These are phyloP conservation scores for Diaporthe vexans DNA, from an alignment of 2,329 filamentous ascomycete genomes.

Conservation along the genomic window DNA sequence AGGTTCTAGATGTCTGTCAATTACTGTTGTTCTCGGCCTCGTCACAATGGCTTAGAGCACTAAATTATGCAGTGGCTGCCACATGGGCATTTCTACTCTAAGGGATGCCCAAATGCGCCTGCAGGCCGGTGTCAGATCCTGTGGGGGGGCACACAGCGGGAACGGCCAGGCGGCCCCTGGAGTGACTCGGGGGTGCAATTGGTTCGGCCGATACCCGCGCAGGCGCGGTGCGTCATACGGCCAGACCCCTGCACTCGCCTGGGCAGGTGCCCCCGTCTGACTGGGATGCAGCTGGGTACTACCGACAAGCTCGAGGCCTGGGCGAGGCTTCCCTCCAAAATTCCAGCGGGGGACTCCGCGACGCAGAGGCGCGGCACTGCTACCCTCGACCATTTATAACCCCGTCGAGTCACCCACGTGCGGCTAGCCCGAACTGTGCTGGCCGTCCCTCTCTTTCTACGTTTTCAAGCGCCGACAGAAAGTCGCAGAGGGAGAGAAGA, in stretches of 20 bases:
- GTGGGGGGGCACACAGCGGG: conserved; percentile 13
- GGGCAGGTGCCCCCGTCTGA: conserved; percentile 14
- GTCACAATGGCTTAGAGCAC: background rate
- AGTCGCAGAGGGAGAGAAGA: conserved; percentile 35
- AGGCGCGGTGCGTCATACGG: conserved; percentile 31
- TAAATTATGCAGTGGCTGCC: conserved; percentile 7
- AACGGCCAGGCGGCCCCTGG: conserved; percentile 23
- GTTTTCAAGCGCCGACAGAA: background rate
- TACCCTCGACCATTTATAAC: conserved; percentile 17
- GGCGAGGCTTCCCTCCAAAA: conserved; percentile 33
- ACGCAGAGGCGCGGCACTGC: conserved; percentile 11
- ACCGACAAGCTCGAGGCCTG: conserved; percentile 19
- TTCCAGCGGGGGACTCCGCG: conserved; percentile 34
- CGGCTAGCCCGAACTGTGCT: background rate
- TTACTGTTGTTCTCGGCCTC: background rate
- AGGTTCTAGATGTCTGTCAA: background rate
- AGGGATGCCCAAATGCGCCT: conserved; percentile 9
- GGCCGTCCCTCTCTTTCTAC: conserved; percentile 13
- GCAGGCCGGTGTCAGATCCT: conserved; percentile 16
- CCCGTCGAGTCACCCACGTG: conserved; percentile 25
- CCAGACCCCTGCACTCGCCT: conserved; percentile 13
- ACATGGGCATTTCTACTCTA: conserved; percentile 31
- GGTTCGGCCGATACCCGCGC: conserved; percentile 4
- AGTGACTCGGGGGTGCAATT: conserved; percentile 22
- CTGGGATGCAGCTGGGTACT: conserved; percentile 30